Conservation (phyloP, 208 protist species). For the Phytomonas sp. region DNA sequence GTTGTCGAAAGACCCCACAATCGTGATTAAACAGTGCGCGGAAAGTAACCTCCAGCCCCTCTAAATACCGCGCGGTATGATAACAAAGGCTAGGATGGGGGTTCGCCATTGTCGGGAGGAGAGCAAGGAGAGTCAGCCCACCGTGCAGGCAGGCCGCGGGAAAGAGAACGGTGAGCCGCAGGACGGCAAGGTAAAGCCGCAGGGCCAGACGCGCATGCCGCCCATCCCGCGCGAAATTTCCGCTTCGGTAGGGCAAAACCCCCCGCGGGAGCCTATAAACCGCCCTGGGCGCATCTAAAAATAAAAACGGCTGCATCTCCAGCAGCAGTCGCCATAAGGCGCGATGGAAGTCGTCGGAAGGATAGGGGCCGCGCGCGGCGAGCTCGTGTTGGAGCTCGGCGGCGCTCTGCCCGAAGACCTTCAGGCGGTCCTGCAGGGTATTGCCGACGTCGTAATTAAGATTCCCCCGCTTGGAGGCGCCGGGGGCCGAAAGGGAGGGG, state of each 20-base stretch:
- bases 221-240: conserved; percentile 20
- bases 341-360: conserved; percentile 8
- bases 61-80: conserved; percentile 26
- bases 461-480: background rate
- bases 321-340: conserved; percentile 47
- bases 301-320: conserved; percentile 47
- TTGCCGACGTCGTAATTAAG: too few relatives aligned
- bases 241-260: conserved; percentile 12
- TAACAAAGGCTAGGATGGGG: conserved; percentile 7
- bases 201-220: conserved; percentile 33
- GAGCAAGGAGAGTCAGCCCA: conserved; percentile 40
- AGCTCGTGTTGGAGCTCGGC: conserved; percentile 16
- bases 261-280: background rate
- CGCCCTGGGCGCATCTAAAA: conserved; percentile 14
- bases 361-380: background rate
- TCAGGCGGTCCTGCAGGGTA: conserved; percentile 15
- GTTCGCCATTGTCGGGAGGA: conserved; percentile 36
- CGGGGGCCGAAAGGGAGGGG: too few relatives aligned
- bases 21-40: conserved; percentile 19
- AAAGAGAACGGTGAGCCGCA: conserved; percentile 31
- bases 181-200: conserved; percentile 45
- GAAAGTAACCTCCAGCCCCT: conserved; percentile 21
- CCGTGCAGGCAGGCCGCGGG: conserved; percentile 40
- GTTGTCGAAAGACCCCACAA: background rate
- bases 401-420: conserved; percentile 31